Evolutionary conservation across 257 asterid genomes (phyloP), one percentile per base, ranked within the genome.

Genomic region (Jacaranda mimosifolia): DNA sequence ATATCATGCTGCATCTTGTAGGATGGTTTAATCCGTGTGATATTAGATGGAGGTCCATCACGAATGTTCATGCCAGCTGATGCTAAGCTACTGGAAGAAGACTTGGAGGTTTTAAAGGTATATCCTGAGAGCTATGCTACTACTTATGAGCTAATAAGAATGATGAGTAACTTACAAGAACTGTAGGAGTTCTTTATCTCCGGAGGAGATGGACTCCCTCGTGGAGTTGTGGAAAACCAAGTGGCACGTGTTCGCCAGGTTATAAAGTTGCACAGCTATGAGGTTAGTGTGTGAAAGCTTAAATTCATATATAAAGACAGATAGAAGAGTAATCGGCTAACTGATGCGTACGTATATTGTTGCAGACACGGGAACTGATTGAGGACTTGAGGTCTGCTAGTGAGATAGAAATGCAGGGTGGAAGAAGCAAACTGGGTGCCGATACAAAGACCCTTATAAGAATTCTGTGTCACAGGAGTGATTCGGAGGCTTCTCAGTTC

Each of bases 161-260:
- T 26, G 32, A 26, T 26, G 32, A 26, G 32, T 26, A 15, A 43
- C 72, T 75, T 58, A 36, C 46, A 26, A 63, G 1, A n/a, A 63
- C 59, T 17, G 3, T 52, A 95, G 98, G 99, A 95, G 74, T 95
- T 95, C 81, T 95, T 91, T 81, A 91, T 95, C 70, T 93, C 99
- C 39, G 99, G 99, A 71, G 99, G 99, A 64, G 99, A 95, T 17
- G 99, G 99, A 55, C 97, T 95, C 57, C 99, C 99, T 43, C 98
- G 99, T 74, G 99, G 98, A 80, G 97, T 91, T 62, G 99, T 93
- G 78, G 99, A 95, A 74, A 95, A 95, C 89, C 98, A 93, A 72
- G 91, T 95, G 14, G 93, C 92, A 55, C 97, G 90, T 15, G 82
- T 83, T 72, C 92, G 98, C 67, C 92, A 89, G 87, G 89, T 93